Conservation (phyloP, 768 basidiomycete species). For the Boletus reticulatus region DNA sequence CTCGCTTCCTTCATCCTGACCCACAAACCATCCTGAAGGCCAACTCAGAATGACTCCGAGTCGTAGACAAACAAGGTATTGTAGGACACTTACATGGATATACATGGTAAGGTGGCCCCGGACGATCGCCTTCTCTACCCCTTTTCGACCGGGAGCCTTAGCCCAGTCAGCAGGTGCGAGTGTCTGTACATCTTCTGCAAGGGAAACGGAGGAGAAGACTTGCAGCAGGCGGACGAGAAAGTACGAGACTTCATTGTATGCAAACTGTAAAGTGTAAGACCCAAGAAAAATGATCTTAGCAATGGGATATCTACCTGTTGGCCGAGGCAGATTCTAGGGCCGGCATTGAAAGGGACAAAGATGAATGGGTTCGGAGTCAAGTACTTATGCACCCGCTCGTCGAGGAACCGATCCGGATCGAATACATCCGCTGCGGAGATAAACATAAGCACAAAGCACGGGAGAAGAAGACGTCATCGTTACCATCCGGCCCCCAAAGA, state of each 20-base stretch:
- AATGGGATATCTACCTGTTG: slow-evolving; percentile 29
- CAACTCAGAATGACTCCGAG: background rate
- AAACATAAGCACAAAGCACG: background rate
- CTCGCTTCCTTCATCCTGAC: slow-evolving; percentile 24
- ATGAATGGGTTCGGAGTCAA: slow-evolving; percentile 54
- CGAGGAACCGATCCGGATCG: slow-evolving; percentile 68
- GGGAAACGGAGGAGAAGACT: slow-evolving; percentile 43
- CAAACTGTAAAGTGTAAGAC: slow-evolving; percentile 41
- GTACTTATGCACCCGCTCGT: slow-evolving; percentile 56
- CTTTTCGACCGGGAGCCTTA: slow-evolving; percentile 32
- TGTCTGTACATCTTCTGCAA: slow-evolving; percentile 46
- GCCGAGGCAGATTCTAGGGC: slow-evolving; percentile 37
- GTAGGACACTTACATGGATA: slow-evolving; percentile 35
- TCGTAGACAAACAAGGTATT: background rate
- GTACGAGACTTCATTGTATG: slow-evolving; percentile 65
- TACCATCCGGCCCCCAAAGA: slow-evolving; percentile 70
- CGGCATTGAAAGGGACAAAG: slow-evolving; percentile 43
- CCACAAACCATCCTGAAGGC: slow-evolving; percentile 24
- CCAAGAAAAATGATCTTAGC: too few relatives aligned
- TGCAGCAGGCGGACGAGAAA: slow-evolving; percentile 62
- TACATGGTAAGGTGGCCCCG: slow-evolving; percentile 55
- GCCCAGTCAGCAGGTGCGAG: slow-evolving; percentile 48
- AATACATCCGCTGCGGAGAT: slow-evolving; percentile 48
- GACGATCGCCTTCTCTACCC: slow-evolving; percentile 45
- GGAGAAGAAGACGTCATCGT: background rate